Evolutionary conservation across 768 basidiomycete species (phyloP), one percentile per base, ranked within the genome.

Genomic region (Tricholoma sp.): DNA sequence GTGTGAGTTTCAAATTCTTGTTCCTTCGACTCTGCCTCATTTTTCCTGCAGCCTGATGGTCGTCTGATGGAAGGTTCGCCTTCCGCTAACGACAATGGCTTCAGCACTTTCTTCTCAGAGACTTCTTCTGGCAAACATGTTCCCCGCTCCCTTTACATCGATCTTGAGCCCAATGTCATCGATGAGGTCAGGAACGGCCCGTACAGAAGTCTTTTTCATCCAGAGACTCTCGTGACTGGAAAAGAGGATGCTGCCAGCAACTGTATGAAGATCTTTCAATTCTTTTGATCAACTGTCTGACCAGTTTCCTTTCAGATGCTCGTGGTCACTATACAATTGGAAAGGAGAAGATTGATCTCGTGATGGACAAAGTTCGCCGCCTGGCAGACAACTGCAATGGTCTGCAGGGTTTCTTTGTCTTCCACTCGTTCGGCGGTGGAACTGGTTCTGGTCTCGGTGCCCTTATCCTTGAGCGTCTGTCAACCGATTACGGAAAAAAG

Each of bases 241-340:
- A 98, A 98, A 77, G 96, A 99, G 79, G 96, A 99, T 67, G 96
- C 96, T 51, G 96, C 96, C 62, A 99, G 97, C 82, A 99, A 99
- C 74, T 99, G 94, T 94, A 70, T 71, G 41, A 54, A 59, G 34
- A 55, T 60, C 52, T 61, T 60, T 62, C 57, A 50, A 32, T 56
- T 55, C 45, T 41, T 27, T 24, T 54, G 27, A 54, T 27, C 47
- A 2, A 27, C 37, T 14, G 47, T 56, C 35, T 57, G 51, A 53
- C 49, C 39, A 34, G 41, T 54, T 55, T 34, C 43, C 50, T 35
- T 58, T 16, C 63, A 96, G 94, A 97, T 73, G 94, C 95, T 60
- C 94, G 95, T 72, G 95, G 95, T 62, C 95, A 98, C 74, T 97
- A 97, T 79, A 98, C 96, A 59, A 86, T 99, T 69, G 96, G 96